Conservation (phyloP, 768 basidiomycete species). For the Kwoniella europaea region DNA sequence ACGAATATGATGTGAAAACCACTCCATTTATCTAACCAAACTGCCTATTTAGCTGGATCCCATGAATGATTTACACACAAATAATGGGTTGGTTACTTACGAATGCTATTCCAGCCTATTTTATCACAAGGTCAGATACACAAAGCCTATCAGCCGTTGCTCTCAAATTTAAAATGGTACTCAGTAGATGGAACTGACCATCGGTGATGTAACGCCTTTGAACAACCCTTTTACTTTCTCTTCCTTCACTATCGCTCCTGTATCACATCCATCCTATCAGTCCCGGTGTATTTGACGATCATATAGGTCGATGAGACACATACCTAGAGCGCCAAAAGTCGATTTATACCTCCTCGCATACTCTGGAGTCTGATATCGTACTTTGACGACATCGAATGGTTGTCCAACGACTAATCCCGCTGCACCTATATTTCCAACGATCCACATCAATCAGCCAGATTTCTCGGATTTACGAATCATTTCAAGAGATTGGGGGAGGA, state of each 20-base stretch:
- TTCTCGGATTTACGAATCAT: too few species aligned
- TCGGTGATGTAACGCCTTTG: conserved; percentile 67
- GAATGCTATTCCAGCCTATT: conserved; percentile 56
- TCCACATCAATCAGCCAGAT: background rate
- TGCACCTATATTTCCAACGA: conserved; percentile 61
- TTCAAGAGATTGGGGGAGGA: background rate
- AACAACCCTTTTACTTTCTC: conserved; percentile 56
- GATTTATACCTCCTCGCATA: conserved; percentile 51
- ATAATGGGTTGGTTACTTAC: conserved; percentile 26
- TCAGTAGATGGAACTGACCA: conserved; percentile 63
- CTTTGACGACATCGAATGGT: conserved; percentile 72
- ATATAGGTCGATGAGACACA: conserved; percentile 18
- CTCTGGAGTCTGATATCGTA: conserved; percentile 56
- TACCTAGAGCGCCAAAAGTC: conserved; percentile 52
- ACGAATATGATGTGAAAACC: conserved; percentile 82
- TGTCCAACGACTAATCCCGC: conserved; percentile 73
- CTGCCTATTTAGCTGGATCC: background rate
- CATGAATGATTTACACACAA: background rate
- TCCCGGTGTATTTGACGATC: background rate
- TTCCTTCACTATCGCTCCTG: conserved; percentile 53
- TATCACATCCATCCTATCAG: background rate
- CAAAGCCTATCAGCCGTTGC: background rate
- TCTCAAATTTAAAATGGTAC: background rate
- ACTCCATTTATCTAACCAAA: conserved; percentile 69
- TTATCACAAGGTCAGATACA: background rate